A percentile compares a stretch with the other conserved stretches of the same genome.
These are phyloP conservation scores for Penicillium psychrosexuale DNA, from an alignment of 2,329 filamentous ascomycete genomes.

Conservation along the genomic window DNA sequence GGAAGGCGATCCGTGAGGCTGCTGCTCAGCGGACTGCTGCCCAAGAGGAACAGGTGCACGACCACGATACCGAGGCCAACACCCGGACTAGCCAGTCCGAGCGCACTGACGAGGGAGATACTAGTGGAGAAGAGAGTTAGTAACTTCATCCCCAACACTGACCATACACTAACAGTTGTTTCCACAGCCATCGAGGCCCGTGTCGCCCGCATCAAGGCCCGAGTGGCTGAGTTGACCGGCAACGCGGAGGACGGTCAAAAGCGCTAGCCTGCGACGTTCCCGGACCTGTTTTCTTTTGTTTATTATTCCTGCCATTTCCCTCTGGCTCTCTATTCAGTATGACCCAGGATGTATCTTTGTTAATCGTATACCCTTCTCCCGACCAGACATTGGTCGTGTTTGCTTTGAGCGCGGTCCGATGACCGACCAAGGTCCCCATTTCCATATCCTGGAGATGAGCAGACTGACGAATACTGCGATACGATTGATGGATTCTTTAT, in stretches of 20 bases:
- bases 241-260: constrained; percentile 62
- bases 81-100: constrained; percentile 55
- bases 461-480: constrained; percentile 16
- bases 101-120: constrained; percentile 74
- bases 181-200: constrained; percentile 82
- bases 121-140: constrained; percentile 89
- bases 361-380: constrained; percentile 12
- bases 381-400: constrained; percentile 14
- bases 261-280: constrained; percentile 1
- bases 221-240: constrained; percentile 88
- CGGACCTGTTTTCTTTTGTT: neutral
- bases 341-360: constrained; percentile 6
- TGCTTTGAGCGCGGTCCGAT: constrained; percentile 11
- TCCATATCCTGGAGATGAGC: neutral
- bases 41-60: neutral
- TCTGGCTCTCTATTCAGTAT: constrained; percentile 10
- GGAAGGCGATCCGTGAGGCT: constrained; percentile 95
- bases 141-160: neutral
- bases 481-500: constrained; percentile 17
- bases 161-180: constrained; percentile 25
- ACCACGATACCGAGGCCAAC: constrained; percentile 58
- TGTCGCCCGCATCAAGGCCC: constrained; percentile 94
- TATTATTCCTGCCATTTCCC: neutral
- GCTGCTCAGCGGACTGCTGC: constrained; percentile 72
- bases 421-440: neutral